These are phyloP conservation scores for Aspergillus fumigatiaffinis DNA, from an alignment of 2,329 filamentous ascomycete genomes.

Conservation along the genomic window DNA sequence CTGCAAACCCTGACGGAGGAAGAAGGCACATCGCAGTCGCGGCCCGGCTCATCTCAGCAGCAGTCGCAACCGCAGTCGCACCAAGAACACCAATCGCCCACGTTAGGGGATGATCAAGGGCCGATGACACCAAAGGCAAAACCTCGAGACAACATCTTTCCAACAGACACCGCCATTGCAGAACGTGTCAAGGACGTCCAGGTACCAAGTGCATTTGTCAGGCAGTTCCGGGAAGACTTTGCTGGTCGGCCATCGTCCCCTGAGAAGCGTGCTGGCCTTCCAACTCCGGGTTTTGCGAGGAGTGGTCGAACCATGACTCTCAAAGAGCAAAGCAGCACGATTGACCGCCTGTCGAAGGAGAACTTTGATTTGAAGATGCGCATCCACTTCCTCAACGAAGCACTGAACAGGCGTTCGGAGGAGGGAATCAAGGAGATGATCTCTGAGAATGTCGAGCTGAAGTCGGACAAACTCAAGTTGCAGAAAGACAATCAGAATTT, in stretches of 20 bases:
- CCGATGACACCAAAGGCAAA: constrained; percentile 69
- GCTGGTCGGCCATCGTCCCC: constrained; percentile 54
- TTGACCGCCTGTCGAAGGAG: constrained; percentile 93
- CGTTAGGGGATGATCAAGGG: constrained; percentile 40
- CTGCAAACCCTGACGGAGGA: constrained; percentile 61
- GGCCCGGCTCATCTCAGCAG: constrained; percentile 37
- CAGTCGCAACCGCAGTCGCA: constrained; percentile 24
- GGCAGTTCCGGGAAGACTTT: constrained; percentile 74
- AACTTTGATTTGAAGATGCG: constrained; percentile 98
- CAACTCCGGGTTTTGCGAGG: constrained; percentile 49
- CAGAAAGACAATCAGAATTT: constrained; percentile 87
- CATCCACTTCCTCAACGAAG: constrained; percentile 93
- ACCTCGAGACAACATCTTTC: constrained; percentile 55
- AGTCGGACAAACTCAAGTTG: constrained; percentile 80
- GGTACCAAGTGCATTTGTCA: constrained; percentile 81
- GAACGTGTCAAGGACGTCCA: constrained; percentile 86
- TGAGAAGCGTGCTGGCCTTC: constrained; percentile 54
- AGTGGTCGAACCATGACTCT: constrained; percentile 73
- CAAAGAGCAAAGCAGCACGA: constrained; percentile 96
- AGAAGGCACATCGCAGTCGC: constrained; percentile 36
- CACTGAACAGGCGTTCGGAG: constrained; percentile 87
- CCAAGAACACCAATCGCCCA: constrained; percentile 15
- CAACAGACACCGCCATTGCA: constrained; percentile 83
- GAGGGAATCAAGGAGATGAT: constrained; percentile 98
- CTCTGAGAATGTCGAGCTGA: constrained; percentile 91